Evolutionary conservation across 768 basidiomycete genomes (phyloP).

Genomic region (Aureoboletus auriporus): DNA sequence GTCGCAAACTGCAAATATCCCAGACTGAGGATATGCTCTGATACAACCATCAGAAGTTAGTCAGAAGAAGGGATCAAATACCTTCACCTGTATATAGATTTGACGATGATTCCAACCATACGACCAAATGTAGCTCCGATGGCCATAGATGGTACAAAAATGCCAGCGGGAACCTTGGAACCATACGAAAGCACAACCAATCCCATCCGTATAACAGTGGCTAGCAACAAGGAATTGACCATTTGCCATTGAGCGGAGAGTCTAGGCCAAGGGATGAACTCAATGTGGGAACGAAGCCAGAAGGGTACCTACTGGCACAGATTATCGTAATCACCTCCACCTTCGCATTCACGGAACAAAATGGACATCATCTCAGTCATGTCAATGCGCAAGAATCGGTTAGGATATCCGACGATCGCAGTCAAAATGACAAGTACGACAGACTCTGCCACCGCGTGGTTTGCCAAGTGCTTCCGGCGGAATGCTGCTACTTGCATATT

Average conservation of each 20-base stretch:
- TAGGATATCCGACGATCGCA: conserved; percentile 89
- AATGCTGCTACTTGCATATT: conserved; percentile 94
- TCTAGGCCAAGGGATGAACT: conserved; percentile 38
- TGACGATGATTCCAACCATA: conserved; percentile 95
- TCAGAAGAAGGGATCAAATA: conserved; percentile 13
- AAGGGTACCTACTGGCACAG: conserved; percentile 81
- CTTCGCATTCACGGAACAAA: conserved; percentile 94
- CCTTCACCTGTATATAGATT: conserved; percentile 79
- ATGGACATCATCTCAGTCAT: conserved; percentile 98
- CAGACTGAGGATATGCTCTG: conserved; percentile 78
- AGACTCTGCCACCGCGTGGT: conserved; percentile 86
- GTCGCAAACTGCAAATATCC: conserved; percentile 85
- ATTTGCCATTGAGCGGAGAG: conserved; percentile 91
- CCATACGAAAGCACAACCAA: conserved; percentile 93
- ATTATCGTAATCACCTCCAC: conserved; percentile 85
- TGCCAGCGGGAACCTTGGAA: conserved; percentile 94
- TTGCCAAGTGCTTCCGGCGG: conserved; percentile 82
- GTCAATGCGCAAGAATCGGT: conserved; percentile 91
- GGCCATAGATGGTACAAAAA: conserved; percentile 99
- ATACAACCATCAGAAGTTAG: neutral
- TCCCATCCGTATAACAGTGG: conserved; percentile 82
- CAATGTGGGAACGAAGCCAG: neutral
- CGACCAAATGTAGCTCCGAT: conserved; percentile 96
- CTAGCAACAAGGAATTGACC: conserved; percentile 87
- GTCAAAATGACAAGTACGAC: conserved; percentile 84